phyloP scores from a whole-genome alignment of 2,329 filamentous ascomycete species.

The Fusarium caatingaense region DNA sequence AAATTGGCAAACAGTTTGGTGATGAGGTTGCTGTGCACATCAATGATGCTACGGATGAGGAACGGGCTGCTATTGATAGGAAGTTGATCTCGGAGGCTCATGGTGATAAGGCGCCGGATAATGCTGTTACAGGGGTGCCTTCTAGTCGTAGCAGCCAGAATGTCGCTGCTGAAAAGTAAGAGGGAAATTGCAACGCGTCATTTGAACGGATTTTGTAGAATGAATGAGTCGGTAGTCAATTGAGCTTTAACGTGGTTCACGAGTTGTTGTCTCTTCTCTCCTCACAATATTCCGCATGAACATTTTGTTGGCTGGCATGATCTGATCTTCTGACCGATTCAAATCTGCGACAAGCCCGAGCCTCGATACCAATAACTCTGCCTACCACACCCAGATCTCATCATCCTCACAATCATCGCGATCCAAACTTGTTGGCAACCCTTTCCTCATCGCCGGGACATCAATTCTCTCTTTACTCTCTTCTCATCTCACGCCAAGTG shows the following conservation, averaged over 20 bases:
- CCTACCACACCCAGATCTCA: not conserved
- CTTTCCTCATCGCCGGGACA: not conserved
- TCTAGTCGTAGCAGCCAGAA: conserved; percentile 24
- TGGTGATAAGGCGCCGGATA: not conserved
- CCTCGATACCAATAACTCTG: not conserved
- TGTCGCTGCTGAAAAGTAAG: not conserved
- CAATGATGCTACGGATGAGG: conserved; percentile 55
- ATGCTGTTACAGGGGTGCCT: not conserved
- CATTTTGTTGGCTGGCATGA: too few relatives aligned
- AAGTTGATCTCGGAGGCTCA: not conserved
- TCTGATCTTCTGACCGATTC: too few relatives aligned
- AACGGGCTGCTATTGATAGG: conserved; percentile 23
- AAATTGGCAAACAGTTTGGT: conserved; percentile 54
- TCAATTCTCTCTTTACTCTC: not conserved
- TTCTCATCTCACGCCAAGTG: not conserved
- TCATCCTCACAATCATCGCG: not conserved
- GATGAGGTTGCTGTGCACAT: conserved; percentile 62
- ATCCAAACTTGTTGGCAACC: not conserved
- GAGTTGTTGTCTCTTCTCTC: not conserved
- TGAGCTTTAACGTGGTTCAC: not conserved
- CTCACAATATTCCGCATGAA: too few relatives aligned
- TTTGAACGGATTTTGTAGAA: too few relatives aligned
- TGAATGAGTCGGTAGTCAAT: not conserved
- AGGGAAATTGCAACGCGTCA: too few relatives aligned
- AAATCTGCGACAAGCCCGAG: too few relatives aligned